A percentile compares a stretch with the other conserved stretches of the same genome.
These are phyloP conservation scores for Fusarium decemcellulare DNA, from an alignment of 2,329 filamentous ascomycete genomes.

Conservation along the genomic window DNA sequence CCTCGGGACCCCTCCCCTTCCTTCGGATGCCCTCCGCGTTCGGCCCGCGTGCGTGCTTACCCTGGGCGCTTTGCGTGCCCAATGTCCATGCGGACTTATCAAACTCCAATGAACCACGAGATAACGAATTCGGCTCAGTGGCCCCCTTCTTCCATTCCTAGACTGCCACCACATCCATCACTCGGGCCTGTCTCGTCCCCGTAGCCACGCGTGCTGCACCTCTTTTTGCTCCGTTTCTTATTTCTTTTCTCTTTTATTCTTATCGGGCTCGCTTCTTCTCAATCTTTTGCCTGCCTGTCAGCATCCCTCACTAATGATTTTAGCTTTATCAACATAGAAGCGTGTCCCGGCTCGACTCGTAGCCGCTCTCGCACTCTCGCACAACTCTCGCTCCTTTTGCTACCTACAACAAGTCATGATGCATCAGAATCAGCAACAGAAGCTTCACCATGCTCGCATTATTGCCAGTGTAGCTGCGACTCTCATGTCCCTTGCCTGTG, in stretches of 20 bases:
- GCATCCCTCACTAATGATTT: conserved; percentile 34
- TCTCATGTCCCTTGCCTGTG: conserved; percentile 87
- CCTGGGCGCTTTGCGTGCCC: conserved; percentile 5
- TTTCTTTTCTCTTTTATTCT: conserved; percentile 18
- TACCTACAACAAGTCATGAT: conserved; percentile 32
- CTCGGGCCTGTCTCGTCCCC: neutral
- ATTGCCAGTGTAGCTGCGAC: conserved; percentile 90
- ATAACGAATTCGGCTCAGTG: conserved; percentile 23
- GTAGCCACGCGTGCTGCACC: conserved; percentile 26
- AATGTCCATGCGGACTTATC: conserved; percentile 1
- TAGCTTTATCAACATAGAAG: conserved; percentile 29
- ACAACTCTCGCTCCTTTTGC: neutral
- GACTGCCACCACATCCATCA: conserved; percentile 11
- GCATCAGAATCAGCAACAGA: conserved; percentile 46
- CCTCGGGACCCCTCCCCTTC: conserved; percentile 23
- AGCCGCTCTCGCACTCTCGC: conserved; percentile 6
- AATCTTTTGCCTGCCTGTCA: conserved; percentile 24
- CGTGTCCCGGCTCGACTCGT: conserved; percentile 2
- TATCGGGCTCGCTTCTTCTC: conserved; percentile 4
- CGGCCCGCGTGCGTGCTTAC: conserved; percentile 19
- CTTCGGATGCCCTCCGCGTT: conserved; percentile 34
- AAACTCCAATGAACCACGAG: conserved; percentile 27
- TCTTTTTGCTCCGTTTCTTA: conserved; percentile 1
- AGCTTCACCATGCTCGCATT: conserved; percentile 76
- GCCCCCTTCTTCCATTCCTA: conserved; percentile 20